A percentile compares a stretch with the other conserved stretches of the same genome.
Evolutionary conservation across 2,329 filamentous ascomycete species (phyloP).

Genomic region (Ceratocystis huliohia): DNA sequence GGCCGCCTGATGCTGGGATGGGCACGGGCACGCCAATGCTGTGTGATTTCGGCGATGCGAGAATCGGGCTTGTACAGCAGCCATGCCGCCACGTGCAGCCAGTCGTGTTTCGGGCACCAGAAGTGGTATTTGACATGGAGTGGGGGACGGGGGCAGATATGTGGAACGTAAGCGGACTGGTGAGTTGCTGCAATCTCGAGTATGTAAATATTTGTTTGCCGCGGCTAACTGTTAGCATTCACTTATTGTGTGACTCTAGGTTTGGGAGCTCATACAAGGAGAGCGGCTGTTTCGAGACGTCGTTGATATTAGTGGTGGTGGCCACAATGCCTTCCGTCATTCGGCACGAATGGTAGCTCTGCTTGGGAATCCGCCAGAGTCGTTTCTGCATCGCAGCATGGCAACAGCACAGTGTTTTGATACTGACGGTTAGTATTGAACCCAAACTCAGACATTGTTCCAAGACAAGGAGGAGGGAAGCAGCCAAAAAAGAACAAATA

Average conservation of each 20-base stretch:
- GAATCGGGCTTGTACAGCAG: constrained; percentile 13
- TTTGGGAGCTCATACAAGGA: constrained; percentile 19
- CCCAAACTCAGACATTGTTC: not conserved
- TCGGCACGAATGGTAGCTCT: constrained; percentile 19
- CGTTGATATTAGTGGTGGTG: constrained; percentile 7
- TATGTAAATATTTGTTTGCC: not conserved
- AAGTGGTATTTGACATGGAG: constrained; percentile 18
- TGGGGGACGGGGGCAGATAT: constrained; percentile 19
- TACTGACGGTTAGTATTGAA: constrained; percentile 12
- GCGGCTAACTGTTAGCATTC: not conserved
- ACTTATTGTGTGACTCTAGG: not conserved
- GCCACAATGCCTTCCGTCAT: constrained; percentile 18
- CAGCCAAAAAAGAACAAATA: not conserved
- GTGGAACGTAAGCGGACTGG: constrained; percentile 18
- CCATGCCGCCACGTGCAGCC: constrained; percentile 16
- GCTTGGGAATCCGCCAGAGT: constrained; percentile 12
- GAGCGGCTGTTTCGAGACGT: constrained; percentile 15
- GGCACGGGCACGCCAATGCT: constrained; percentile 11
- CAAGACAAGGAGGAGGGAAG: not conserved
- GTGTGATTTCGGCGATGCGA: constrained; percentile 19
- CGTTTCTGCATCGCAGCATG: constrained; percentile 13
- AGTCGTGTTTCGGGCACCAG: constrained; percentile 16
- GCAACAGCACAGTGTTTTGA: constrained; percentile 17
- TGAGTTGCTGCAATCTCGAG: not conserved
- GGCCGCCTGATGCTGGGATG: constrained; percentile 5